These are phyloP conservation scores for Ophiosphaerella korrae DNA, from an alignment of 2,329 filamentous ascomycete genomes.

Conservation along the genomic window DNA sequence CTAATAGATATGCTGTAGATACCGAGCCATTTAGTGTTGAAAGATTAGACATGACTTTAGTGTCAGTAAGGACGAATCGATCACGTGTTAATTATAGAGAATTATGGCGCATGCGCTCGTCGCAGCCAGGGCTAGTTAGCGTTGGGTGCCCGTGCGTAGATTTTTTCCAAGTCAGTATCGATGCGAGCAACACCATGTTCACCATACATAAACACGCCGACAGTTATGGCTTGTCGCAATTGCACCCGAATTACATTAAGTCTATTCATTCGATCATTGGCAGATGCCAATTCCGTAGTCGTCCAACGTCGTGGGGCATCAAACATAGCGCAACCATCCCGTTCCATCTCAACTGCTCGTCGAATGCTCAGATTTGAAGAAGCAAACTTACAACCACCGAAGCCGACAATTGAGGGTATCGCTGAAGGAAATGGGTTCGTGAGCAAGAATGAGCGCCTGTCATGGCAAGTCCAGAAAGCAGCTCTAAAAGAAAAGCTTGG, in stretches of 20 bases:
- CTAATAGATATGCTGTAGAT: too few species aligned
- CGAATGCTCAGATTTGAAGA: constrained; percentile 1
- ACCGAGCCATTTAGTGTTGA: too few species aligned
- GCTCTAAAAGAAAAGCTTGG: constrained; percentile 79
- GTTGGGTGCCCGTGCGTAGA: constrained; percentile 19
- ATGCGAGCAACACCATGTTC: constrained; percentile 1
- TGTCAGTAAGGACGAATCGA: too few species aligned
- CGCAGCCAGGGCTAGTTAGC: neutral
- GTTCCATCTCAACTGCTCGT: constrained; percentile 20
- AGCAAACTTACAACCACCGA: neutral
- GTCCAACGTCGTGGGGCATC: constrained; percentile 6
- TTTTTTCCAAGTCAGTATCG: constrained; percentile 8
- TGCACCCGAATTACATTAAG: constrained; percentile 30
- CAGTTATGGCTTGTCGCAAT: constrained; percentile 35
- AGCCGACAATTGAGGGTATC: constrained; percentile 6
- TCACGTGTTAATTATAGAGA: too few species aligned
- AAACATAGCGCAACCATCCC: constrained; percentile 11
- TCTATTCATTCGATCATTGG: constrained; percentile 28
- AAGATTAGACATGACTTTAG: too few species aligned
- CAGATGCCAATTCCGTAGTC: constrained; percentile 2
- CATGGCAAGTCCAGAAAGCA: constrained; percentile 78
- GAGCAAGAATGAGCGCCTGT: constrained; percentile 42
- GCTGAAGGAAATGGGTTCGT: neutral
- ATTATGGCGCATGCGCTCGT: too few species aligned
- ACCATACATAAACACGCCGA: neutral